Conservation (phyloP, 1,284 basidiomycete genomes). For the Bondarzewia mesenterica region DNA sequence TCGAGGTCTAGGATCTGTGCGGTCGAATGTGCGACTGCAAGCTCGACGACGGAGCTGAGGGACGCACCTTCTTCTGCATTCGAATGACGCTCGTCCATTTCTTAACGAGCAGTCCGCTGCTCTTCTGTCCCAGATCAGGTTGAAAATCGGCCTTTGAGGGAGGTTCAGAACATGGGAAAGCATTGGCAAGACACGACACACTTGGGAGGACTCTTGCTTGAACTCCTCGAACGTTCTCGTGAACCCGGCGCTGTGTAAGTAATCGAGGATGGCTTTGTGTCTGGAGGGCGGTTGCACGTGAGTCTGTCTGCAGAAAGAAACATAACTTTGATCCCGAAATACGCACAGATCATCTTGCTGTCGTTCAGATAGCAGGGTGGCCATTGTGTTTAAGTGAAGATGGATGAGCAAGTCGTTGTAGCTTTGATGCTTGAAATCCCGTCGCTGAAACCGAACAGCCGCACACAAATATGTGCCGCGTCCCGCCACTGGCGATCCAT, state of each 20-base stretch:
- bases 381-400: background rate
- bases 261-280: constrained; percentile 78
- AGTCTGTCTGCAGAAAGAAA: background rate
- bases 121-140: constrained; percentile 55
- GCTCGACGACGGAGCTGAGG: background rate
- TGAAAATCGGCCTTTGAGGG: constrained; percentile 38
- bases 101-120: constrained; percentile 65
- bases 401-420: background rate
- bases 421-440: too few relatives aligned
- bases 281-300: constrained; percentile 26
- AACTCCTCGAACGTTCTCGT: constrained; percentile 56
- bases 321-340: constrained; percentile 11
- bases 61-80: constrained; percentile 68
- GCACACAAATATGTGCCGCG: too few relatives aligned
- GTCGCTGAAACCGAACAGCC: too few relatives aligned
- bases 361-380: constrained; percentile 42
- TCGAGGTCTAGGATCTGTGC: constrained; percentile 69
- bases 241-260: constrained; percentile 58
- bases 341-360: constrained; percentile 74
- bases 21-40: background rate
- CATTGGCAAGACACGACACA: constrained; percentile 1
- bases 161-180: background rate
- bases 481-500: too few relatives aligned
- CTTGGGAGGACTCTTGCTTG: constrained; percentile 38
- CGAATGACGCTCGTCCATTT: constrained; percentile 81